phyloP scores from a whole-genome alignment of 2,329 filamentous ascomycete genomes.

The Aspergillus ochraceus region DNA sequence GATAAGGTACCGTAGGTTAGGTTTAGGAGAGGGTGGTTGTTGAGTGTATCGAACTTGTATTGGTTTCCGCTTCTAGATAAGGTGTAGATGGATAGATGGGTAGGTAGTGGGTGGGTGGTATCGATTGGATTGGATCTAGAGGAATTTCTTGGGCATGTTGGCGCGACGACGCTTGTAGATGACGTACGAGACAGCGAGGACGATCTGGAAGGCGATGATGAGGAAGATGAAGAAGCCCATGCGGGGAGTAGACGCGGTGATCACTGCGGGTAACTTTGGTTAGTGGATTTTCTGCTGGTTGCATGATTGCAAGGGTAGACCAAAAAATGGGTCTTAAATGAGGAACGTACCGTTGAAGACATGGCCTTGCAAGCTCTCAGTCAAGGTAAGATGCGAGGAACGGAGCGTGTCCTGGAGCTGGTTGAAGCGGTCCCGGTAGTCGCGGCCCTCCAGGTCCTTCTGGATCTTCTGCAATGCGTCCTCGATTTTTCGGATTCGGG shows the following conservation, averaged over 20 bases:
- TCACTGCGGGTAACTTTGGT: slow-evolving; percentile 38
- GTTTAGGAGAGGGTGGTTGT: not conserved
- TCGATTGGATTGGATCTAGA: slow-evolving; percentile 50
- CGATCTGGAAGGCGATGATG: slow-evolving; percentile 71
- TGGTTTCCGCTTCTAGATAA: not conserved
- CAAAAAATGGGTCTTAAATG: too few relatives aligned
- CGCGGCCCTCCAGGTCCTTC: slow-evolving; percentile 56
- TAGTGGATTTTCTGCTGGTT: not conserved
- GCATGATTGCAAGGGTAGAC: too few relatives aligned
- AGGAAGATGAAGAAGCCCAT: slow-evolving; percentile 67
- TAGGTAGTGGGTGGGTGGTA: too few relatives aligned
- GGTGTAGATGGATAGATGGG: too few relatives aligned
- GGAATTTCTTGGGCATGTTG: slow-evolving; percentile 85
- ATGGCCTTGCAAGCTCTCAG: slow-evolving; percentile 51
- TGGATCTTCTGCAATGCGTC: slow-evolving; percentile 51
- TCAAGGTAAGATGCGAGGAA: slow-evolving; percentile 54
- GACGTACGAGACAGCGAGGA: slow-evolving; percentile 68
- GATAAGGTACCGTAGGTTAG: not conserved
- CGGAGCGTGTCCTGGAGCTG: slow-evolving; percentile 56
- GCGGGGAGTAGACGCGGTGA: slow-evolving; percentile 55
- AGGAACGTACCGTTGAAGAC: slow-evolving; percentile 53
- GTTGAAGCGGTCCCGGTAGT: slow-evolving; percentile 56
- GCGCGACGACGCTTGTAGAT: slow-evolving; percentile 77
- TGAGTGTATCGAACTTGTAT: not conserved
- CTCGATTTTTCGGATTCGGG: slow-evolving; percentile 56